Evolutionary conservation across 441 rosid genomes (phyloP), one percentile per base, ranked within the genome.

Genomic region (Erysimum cheiri): DNA sequence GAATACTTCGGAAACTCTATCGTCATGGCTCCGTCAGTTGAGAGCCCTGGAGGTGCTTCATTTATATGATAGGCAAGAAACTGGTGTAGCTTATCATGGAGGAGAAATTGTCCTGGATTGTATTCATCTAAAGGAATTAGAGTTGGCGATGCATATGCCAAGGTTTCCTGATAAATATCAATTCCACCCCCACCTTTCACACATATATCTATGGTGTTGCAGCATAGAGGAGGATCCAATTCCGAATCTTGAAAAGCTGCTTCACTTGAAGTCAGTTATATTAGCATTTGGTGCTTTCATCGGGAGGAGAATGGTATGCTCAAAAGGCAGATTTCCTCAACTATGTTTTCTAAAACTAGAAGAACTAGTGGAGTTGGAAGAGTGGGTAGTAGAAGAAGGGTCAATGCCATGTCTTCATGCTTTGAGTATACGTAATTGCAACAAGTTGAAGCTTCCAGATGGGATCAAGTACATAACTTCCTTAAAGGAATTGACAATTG

Each of bases 311-410:
- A 59, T 50, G 70, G 56, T 46, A 6, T 76, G 69, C 35, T 52
- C 76, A 9, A 58, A 19, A 28, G 58, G 53, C 0, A 65, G 72
- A 0, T 77, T 66, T 41, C 73, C 76, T 66, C 64, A 46, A 8
- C n/a, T 77, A 4, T 6, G 47, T 31, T 22, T 7, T 3, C 50
- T 76, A 1, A 8, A 35, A 5, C 15, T 71, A 7, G 13, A 10
- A 13, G 3, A 0, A 1, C 41, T 33, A 36, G 11, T 33, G 4
- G 57, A 71, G 1, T 1, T 77, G 19, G 80, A 53, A 61, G 77
- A 77, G 47, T 77, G 69, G 77, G 47, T 4, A 26, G 52, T 70
- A 2, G 74, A 77, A 55, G 66, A 72, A 61, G 73, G 76, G 3
- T 68, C 70, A 41, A 71, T 66, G 80, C 56, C 61, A 6, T 24